Evolutionary conservation across 2,329 filamentous ascomycete species (phyloP).

Genomic region (Fusarium irregulare): DNA sequence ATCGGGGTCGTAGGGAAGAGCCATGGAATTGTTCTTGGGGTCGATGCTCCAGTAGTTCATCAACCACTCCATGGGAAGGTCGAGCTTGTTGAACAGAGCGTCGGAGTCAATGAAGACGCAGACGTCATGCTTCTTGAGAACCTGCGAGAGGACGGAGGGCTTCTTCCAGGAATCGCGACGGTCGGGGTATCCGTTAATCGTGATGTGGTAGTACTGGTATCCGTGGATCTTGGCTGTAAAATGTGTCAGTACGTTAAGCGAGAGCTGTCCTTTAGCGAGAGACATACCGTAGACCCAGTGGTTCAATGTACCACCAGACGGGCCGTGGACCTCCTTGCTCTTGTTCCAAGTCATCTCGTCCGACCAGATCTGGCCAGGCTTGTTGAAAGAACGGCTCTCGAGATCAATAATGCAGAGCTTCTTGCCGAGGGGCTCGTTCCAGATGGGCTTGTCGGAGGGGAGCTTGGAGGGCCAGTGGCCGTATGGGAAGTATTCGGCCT

Average conservation of each 20-base stretch:
- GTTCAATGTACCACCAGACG: conserved; percentile 57
- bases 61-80: conserved; percentile 60
- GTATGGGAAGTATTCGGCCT: conserved; percentile 45
- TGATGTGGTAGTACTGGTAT: conserved; percentile 60
- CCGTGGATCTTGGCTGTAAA: conserved; percentile 56
- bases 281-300: conserved; percentile 57
- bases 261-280: background rate
- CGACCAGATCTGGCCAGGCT: conserved; percentile 52
- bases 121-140: conserved; percentile 56
- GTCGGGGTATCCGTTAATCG: conserved; percentile 51
- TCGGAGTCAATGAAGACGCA: conserved; percentile 60
- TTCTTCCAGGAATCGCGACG: conserved; percentile 61
- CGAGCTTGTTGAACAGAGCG: conserved; percentile 57
- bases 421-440: conserved; percentile 51
- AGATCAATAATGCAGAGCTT: conserved; percentile 59
- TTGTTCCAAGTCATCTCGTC: conserved; percentile 53
- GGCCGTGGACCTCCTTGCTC: conserved; percentile 48
- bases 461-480: conserved; percentile 51
- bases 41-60: conserved; percentile 60
- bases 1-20: conserved; percentile 56
- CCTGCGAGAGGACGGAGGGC: conserved; percentile 55
- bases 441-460: conserved; percentile 44
- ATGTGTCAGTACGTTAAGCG: conserved; percentile 31
- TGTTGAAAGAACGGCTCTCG: conserved; percentile 55
- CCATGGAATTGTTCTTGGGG: conserved; percentile 54